Conservation (phyloP, 139 green algal genomes). For the Coelastrella sp. region DNA sequence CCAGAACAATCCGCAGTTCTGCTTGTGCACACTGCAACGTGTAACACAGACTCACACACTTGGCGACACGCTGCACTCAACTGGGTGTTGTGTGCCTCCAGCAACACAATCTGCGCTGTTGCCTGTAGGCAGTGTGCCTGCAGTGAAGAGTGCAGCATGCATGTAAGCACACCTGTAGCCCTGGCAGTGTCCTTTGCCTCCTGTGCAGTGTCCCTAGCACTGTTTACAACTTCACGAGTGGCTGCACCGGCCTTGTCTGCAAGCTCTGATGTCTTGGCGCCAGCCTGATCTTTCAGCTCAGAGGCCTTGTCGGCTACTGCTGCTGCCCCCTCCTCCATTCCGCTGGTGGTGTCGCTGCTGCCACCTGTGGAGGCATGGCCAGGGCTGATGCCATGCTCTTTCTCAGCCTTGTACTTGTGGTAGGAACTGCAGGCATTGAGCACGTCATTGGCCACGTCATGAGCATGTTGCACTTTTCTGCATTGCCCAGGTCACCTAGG, state of each 20-base stretch:
- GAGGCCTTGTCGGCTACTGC: neutral
- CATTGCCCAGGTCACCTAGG: too few species aligned
- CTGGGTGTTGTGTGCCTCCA: too few species aligned
- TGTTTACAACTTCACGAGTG: neutral
- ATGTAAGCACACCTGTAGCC: neutral
- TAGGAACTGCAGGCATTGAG: constrained; percentile 1
- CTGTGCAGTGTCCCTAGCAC: neutral
- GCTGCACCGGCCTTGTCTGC: neutral
- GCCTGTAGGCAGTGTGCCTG: neutral
- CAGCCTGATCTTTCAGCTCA: neutral
- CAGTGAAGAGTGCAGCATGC: neutral
- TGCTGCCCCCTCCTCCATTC: neutral
- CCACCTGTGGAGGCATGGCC: neutral
- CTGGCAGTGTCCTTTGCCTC: neutral
- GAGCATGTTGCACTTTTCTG: too few species aligned
- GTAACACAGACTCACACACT: too few species aligned
- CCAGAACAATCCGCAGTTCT: neutral
- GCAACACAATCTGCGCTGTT: neutral
- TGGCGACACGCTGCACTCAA: too few species aligned
- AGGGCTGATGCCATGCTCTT: neutral
- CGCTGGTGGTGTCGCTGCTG: neutral
- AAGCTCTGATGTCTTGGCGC: neutral
- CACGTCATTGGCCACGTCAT: too few species aligned
- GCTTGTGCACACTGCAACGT: neutral
- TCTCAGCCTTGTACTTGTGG: constrained; percentile 39